Evolutionary conservation across 2,329 filamentous ascomycete species (phyloP), one percentile per base, ranked within the genome.

Genomic region (Aureobasidium lini): DNA sequence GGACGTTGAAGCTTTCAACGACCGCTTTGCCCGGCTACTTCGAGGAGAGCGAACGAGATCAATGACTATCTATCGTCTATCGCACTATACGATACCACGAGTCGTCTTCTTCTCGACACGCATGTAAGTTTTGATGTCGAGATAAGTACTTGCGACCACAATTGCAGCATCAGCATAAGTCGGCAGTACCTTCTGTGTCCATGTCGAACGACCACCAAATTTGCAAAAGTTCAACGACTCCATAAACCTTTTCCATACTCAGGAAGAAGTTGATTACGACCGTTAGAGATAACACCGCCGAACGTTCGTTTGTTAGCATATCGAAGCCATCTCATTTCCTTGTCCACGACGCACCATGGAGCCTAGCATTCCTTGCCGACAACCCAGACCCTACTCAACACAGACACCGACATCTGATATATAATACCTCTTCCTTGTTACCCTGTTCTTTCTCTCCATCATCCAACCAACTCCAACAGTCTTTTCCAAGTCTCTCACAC

Each of bases 241-340:
- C 15, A 31, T 46, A 46, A 56, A 44, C 37, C 52, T 56, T 56
- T 37, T 56, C 52, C 39, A 46, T 46, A 56, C 52, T 46, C 13
- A 46, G 39, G 10, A 46, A 36, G 31, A 42, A 56, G 11, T 23
- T 13, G 13, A 56, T 37, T 28, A 40, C 18, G 28, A 37, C 40
- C 52, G 52, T 56, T 56, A 31, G 1, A 37, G 52, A 42, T 32
- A 56, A 42, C 52, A 46, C 16, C 50, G 32, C 52, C 32, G 28
- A 56, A 56, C 52, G 50, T 29, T 18, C 37, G 29, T 42, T 29
- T 43, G 50, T 56, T 46, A n/a, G 10, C 37, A 56, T 40, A 37
- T 32, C 18, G 28, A 40, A 54, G 48, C 50, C 28, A 56, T 56
- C 54, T 48, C 43, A 57, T 57, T 57, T 57, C 52, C 52, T 56